Evolutionary conservation across 352 stramenopile genomes (phyloP).

Genomic region (Globisporangium canariense): DNA sequence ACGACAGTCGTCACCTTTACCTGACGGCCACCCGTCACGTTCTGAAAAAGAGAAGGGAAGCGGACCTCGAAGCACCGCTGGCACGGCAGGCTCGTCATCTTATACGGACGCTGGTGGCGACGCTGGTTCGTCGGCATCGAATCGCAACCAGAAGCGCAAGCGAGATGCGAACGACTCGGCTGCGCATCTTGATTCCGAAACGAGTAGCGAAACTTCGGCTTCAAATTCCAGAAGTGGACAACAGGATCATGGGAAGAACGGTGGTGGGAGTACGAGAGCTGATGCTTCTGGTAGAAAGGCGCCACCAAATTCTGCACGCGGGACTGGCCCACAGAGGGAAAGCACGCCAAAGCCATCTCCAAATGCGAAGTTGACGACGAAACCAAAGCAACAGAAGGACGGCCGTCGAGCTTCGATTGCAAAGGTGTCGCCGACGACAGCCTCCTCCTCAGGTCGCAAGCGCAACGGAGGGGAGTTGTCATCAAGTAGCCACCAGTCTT

Average conservation of each 20-base stretch:
- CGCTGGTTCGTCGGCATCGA: background rate
- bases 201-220: slow-evolving; percentile 14
- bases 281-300: background rate
- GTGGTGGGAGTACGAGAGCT: background rate
- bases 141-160: slow-evolving; percentile 28
- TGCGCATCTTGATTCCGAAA: slow-evolving; percentile 10
- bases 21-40: background rate
- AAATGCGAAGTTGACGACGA: slow-evolving; percentile 19
- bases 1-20: background rate
- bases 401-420: background rate
- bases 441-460: background rate
- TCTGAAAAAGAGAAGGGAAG: background rate
- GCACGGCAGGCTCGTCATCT: background rate
- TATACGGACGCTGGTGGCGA: background rate
- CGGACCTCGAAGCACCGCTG: background rate
- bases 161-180: slow-evolving; percentile 9
- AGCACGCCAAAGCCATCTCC: slow-evolving; percentile 17
- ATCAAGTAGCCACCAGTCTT: background rate
- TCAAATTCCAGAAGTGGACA: background rate
- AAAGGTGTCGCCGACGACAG: slow-evolving; percentile 6
- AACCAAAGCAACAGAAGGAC: slow-evolving; percentile 12
- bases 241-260: background rate
- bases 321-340: background rate
- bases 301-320: background rate
- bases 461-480: background rate